Conservation (phyloP, 768 basidiomycete species). For the Chalciporus pseudorubinellus region DNA sequence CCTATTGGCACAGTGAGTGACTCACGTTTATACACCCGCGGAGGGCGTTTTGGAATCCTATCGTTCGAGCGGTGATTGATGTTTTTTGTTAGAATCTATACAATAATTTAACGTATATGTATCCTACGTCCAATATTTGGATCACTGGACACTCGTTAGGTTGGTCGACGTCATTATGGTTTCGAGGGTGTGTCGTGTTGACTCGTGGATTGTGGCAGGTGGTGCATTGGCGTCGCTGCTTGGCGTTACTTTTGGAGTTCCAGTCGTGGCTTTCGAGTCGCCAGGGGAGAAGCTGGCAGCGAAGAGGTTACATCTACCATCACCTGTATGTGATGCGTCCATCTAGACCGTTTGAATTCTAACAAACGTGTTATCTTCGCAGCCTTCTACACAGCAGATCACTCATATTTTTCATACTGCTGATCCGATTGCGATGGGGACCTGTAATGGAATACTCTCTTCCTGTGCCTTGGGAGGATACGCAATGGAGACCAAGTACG, state of each 20-base stretch:
- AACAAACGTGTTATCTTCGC: neutral
- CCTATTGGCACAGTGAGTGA: constrained; percentile 78
- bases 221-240: constrained; percentile 78
- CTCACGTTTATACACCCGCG: neutral
- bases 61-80: too few species aligned
- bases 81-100: constrained; percentile 68
- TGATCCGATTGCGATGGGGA: constrained; percentile 91
- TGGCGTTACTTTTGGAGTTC: constrained; percentile 84
- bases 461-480: constrained; percentile 87
- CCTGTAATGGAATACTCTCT: constrained; percentile 77
- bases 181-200: constrained; percentile 11
- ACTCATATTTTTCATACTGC: constrained; percentile 94
- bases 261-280: constrained; percentile 85
- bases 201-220: constrained; percentile 32
- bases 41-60: too few species aligned
- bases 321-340: constrained; percentile 53
- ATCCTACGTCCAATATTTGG: constrained; percentile 90
- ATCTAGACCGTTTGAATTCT: neutral
- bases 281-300: constrained; percentile 86
- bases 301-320: constrained; percentile 77
- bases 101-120: constrained; percentile 91
- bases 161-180: constrained; percentile 35
- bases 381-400: constrained; percentile 76
- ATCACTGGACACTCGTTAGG: constrained; percentile 72
- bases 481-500: constrained; percentile 75